Evolutionary conservation across 441 rosid species (phyloP).

Genomic region (Populus hybrid): DNA sequence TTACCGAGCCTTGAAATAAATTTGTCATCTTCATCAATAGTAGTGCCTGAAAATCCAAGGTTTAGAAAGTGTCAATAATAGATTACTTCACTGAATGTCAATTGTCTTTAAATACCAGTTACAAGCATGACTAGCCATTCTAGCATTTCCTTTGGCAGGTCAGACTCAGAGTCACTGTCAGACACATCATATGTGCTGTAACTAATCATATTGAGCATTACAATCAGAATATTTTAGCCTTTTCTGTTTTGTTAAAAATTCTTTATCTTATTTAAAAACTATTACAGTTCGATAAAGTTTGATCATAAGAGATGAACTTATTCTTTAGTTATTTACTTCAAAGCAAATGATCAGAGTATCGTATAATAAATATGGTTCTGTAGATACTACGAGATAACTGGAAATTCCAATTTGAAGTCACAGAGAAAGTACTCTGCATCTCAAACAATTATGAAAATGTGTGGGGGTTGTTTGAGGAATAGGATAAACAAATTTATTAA

Average conservation of each 20-base stretch:
- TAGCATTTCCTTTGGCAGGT: background rate
- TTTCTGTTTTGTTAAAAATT: background rate
- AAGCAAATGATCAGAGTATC: no score
- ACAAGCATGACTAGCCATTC: background rate
- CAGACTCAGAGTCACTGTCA: background rate
- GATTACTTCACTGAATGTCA: background rate
- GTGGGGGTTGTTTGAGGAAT: background rate
- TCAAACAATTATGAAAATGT: background rate
- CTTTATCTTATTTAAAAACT: background rate
- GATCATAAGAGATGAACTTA: background rate
- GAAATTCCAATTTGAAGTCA: background rate
- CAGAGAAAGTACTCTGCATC: background rate
- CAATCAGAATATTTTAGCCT: background rate
- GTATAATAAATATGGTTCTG: no score
- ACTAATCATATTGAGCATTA: background rate
- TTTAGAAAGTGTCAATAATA: background rate
- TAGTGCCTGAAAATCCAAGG: slow-evolving; percentile 18
- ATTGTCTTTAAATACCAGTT: background rate
- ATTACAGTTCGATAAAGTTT: background rate
- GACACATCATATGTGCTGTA: background rate
- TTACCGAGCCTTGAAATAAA: slow-evolving; percentile 19
- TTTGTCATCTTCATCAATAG: slow-evolving; percentile 18
- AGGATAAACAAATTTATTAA: background rate
- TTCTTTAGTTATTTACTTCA: background rate
- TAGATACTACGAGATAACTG: no score